Base-by-base conservation (phyloP, 2,329 filamentous ascomycete species). In the Fusarium sp. region DNA sequence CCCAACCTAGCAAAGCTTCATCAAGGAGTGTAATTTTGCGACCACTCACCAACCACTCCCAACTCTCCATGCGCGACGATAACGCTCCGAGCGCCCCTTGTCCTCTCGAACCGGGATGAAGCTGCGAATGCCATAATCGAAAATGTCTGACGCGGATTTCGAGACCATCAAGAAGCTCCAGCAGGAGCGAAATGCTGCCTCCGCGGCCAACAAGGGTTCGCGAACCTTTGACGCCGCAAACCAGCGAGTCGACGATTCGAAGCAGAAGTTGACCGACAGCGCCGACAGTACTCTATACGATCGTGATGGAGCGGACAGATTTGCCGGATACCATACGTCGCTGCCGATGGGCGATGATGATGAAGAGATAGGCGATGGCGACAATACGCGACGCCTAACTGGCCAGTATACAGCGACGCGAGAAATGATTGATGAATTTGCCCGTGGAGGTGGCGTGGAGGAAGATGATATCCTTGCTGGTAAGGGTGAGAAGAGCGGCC, bases 321-420 rank as follows among this genome's bases (percentile, higher is more conserved):
- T 90, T 82, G 88, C 92, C 16, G 95, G 94, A 70, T 99, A 98
- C 80, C 92, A 96, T 78, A 92, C 89, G n/a, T 94, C 93, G 39
- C 92, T 98, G 73, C 92, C 94, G 38, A 89, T 90, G 57, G 89
- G 88, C 74, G 92, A 92, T 74, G 92, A 92, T 77, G 91, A 93
- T 75, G 91, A 93, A 63, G 91, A 92, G 63, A 93, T 93, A 88
- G 88, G 88, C 49, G 92, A 91, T 79, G 89, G 83, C 58, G 91
- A 92, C 79, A 90, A 84, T 73, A 90, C 92, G 73, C 89, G 92
- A 75, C 89, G 93, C 63, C 85, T 99, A 64, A 91, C 98, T 33
- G 95, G 94, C 68, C 96, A 98, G 81, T 99, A 99, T 82, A 99
- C 96, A 35, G 96, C 96, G 26, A 95, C 94, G 38, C 91, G 89